These are phyloP conservation scores for Picochlorum costavermella DNA, from an alignment of 139 green algal species.

Conservation along the genomic window DNA sequence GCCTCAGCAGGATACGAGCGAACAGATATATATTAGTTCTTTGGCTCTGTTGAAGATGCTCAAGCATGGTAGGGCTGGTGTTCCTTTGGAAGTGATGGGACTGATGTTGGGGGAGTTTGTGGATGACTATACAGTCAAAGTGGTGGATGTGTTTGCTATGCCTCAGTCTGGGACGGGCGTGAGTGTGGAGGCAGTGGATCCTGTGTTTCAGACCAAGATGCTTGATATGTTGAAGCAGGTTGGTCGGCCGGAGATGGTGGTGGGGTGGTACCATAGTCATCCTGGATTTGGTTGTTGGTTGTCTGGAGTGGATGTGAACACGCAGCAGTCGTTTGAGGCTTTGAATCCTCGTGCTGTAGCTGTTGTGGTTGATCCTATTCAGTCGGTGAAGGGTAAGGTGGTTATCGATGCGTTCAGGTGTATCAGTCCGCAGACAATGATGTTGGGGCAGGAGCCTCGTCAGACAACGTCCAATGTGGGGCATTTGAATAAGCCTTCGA, in stretches of 20 bases:
- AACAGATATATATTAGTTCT: conserved; percentile 98
- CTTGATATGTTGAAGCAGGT: conserved; percentile 99
- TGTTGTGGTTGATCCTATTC: conserved; percentile 97
- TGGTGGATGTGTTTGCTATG: conserved; percentile 99
- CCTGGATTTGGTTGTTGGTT: conserved; percentile 99
- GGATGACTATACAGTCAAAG: conserved; percentile 97
- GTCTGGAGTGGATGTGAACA: conserved; percentile 99
- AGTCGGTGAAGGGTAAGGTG: conserved; percentile 95
- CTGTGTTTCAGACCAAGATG: conserved; percentile 99
- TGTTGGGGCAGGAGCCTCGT: conserved; percentile 95
- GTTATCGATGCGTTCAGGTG: conserved; percentile 81
- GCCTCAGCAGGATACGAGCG: conserved; percentile 84
- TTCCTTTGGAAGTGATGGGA: conserved; percentile 99
- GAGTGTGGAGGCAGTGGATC: conserved; percentile 95
- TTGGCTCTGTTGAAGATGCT: conserved; percentile 98
- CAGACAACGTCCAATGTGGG: conserved; percentile 98
- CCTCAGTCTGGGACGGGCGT: conserved; percentile 96
- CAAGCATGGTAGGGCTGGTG: conserved; percentile 95
- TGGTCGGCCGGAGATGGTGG: conserved; percentile 96
- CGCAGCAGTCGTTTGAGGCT: conserved; percentile 96
- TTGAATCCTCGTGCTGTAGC: conserved; percentile 93
- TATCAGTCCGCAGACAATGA: conserved; percentile 92
- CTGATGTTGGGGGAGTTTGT: conserved; percentile 99
- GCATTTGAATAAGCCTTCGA: conserved; percentile 97
- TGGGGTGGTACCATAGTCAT: conserved; percentile 99